Evolutionary conservation across 257 asterid species (phyloP), one percentile per base, ranked within the genome.

Genomic region (Agastache rugosa): DNA sequence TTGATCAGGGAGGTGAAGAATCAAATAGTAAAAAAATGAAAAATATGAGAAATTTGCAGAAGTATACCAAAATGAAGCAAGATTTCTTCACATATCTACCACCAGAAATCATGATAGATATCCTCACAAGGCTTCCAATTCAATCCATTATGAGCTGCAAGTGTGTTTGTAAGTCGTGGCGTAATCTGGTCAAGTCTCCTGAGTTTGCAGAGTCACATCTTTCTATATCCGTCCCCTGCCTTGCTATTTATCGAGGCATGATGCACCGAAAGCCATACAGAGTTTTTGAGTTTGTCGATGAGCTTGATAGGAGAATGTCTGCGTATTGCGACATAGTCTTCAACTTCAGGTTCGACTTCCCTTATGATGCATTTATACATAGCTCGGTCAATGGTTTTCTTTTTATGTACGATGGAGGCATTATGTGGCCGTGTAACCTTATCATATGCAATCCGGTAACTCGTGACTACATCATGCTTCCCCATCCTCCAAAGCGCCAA

Each of bases 381-480:
- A 66, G 22, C 11, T 66, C 58, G n/a, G 72, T 66, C 25, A 29
- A 59, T 42, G 87, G 87, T 16, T 69, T 83, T 64, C 47, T 83
- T 17, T 71, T 75, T 16, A 37, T 79, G 64, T 60, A 60, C 3
- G 54, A 47, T 2, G 8, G 8, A 75, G 1, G 1, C 14, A 11
- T 5, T 2, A 10, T 1, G 42, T 9, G 63, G 2, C 67, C 35
- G 0, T 63, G 67, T 15, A 14, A 45, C 34, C 23, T 79, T 17
- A 71, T 31, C 35, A 9, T 87, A 47, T 84, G 86, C 80, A 84
- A 87, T 67, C 89, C 87, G 20, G 67, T 71, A 64, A 80, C 73
- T 1, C 78, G 72, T 3, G 86, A 83, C 31, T 79, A 74, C 16
- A 67, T 81, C 27, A 12, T 51, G 2, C 77, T 87, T 25, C 84